Evolutionary conservation across 805 yeast species (phyloP).

Genomic region (Metschnikowia lachancei): DNA sequence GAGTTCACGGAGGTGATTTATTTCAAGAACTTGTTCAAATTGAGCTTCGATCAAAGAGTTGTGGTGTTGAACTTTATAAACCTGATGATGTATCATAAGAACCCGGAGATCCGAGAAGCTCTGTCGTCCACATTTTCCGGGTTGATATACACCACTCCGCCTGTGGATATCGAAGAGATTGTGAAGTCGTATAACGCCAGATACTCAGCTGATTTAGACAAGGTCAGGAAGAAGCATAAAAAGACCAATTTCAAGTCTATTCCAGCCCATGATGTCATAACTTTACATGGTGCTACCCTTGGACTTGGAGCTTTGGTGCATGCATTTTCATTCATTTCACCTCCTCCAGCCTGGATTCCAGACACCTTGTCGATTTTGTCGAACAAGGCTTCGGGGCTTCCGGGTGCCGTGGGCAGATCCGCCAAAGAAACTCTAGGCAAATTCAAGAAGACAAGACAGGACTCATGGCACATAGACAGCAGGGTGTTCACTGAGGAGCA

Average conservation of each 20-base stretch:
- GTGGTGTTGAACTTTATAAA: conserved; percentile 52
- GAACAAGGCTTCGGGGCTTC: conserved; percentile 63
- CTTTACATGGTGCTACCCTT: conserved; percentile 78
- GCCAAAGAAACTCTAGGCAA: conserved; percentile 79
- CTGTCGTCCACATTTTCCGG: conserved; percentile 78
- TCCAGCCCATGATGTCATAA: conserved; percentile 41
- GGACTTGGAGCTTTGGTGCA: conserved; percentile 86
- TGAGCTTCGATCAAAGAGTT: conserved; percentile 47
- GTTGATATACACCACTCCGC: conserved; percentile 64
- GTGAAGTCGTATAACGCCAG: conserved; percentile 39
- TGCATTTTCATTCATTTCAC: conserved; percentile 88
- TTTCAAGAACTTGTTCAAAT: conserved; percentile 60
- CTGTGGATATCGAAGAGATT: conserved; percentile 41
- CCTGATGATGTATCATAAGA: conserved; percentile 55
- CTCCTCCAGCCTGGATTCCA: conserved; percentile 92
- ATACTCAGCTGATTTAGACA: conserved; percentile 32
- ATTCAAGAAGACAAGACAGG: conserved; percentile 89
- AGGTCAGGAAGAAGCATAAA: conserved; percentile 44
- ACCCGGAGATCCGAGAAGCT: conserved; percentile 70
- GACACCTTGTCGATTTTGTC: conserved; percentile 65
- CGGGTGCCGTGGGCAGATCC: conserved; percentile 77
- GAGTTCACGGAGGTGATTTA: conserved; percentile 68
- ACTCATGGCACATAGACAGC: conserved; percentile 92
- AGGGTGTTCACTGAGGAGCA: conserved; percentile 71
- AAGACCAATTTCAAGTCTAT: conserved; percentile 36